phyloP scores from a whole-genome alignment of 2,329 filamentous ascomycete genomes.

The Ophiocordyceps sinensis region DNA sequence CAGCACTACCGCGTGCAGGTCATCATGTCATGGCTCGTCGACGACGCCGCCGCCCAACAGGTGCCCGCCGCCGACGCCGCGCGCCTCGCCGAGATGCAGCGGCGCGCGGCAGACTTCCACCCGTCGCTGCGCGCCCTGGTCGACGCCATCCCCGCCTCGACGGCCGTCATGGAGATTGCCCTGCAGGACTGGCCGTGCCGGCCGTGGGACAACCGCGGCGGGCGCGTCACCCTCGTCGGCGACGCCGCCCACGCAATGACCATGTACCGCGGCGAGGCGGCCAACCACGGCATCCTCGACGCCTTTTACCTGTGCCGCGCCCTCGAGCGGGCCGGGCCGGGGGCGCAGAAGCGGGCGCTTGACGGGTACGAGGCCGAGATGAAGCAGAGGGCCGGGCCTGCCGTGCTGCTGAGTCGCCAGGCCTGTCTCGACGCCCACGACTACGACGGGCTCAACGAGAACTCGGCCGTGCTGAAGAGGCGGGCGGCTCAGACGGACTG shows the following conservation, averaged over 20 bases:
- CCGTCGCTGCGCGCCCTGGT: slow-evolving; percentile 26
- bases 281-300: slow-evolving; percentile 26
- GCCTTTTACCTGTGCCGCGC: slow-evolving; percentile 15
- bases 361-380: slow-evolving; percentile 17
- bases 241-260: slow-evolving; percentile 46
- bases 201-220: slow-evolving; percentile 26
- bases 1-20: slow-evolving; percentile 28
- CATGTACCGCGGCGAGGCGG: slow-evolving; percentile 30
- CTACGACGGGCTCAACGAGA: slow-evolving; percentile 14
- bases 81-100: slow-evolving; percentile 25
- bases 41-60: slow-evolving; percentile 15
- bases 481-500: slow-evolving; percentile 6
- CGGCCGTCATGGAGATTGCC: slow-evolving; percentile 19
- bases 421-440: slow-evolving; percentile 19
- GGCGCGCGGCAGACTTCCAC: slow-evolving; percentile 15
- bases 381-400: slow-evolving; percentile 12
- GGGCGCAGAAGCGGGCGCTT: slow-evolving; percentile 6
- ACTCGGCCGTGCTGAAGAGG: slow-evolving; percentile 15
- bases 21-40: slow-evolving; percentile 29
- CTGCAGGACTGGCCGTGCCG: slow-evolving; percentile 21
- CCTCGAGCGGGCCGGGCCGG: slow-evolving; percentile 5
- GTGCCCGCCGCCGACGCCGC: slow-evolving; percentile 17
- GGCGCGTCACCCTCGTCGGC: slow-evolving; percentile 32
- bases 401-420: slow-evolving; percentile 16
- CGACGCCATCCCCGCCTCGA: slow-evolving; percentile 26